Evolutionary conservation across 2,329 filamentous ascomycete genomes (phyloP).

Genomic region (Tolypocladium tundrense): DNA sequence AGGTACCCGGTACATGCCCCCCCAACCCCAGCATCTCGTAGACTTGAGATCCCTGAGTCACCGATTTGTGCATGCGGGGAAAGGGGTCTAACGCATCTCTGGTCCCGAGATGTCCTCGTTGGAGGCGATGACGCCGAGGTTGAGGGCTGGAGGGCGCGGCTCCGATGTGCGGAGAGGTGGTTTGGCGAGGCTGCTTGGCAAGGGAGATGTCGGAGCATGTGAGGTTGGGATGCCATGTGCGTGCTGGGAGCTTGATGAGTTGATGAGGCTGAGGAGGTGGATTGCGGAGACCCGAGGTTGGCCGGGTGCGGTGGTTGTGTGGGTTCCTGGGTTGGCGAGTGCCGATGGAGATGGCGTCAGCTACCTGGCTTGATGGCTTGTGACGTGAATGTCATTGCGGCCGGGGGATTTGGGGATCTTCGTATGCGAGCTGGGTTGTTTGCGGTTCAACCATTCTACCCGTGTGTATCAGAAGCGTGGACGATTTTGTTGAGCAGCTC

Average conservation of each 20-base stretch:
- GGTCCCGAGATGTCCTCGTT: background rate
- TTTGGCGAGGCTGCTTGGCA: background rate
- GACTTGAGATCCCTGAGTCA: background rate
- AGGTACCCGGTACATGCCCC: background rate
- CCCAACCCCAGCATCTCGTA: background rate
- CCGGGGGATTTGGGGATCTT: too few relatives aligned
- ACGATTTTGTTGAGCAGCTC: background rate
- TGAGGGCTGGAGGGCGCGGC: background rate
- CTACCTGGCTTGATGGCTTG: background rate
- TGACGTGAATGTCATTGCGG: background rate
- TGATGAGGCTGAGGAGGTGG: background rate
- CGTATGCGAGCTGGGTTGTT: too few relatives aligned
- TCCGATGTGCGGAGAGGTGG: background rate
- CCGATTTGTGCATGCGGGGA: background rate
- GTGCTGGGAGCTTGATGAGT: background rate
- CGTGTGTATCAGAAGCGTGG: too few relatives aligned
- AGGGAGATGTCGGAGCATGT: background rate
- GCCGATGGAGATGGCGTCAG: background rate
- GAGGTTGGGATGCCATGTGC: background rate
- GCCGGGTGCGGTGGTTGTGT: background rate
- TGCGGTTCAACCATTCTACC: too few relatives aligned
- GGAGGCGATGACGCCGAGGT: background rate
- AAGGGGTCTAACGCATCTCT: background rate
- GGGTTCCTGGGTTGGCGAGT: background rate
- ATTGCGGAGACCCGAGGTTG: slow-evolving; percentile 1